Conservation (phyloP, 805 yeast genomes). For the Kregervanrija fluxuum region DNA sequence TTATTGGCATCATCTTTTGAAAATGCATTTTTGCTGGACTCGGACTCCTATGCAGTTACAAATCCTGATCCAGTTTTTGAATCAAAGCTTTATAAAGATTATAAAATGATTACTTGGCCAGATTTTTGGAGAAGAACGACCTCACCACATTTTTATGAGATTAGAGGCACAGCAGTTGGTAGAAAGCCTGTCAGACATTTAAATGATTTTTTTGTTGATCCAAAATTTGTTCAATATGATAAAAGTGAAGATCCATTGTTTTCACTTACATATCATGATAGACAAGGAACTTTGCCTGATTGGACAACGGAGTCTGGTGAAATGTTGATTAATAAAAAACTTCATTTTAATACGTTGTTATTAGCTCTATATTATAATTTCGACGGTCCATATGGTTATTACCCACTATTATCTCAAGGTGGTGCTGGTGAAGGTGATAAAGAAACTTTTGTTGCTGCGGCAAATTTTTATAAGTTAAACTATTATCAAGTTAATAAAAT, state of each 20-base stretch:
- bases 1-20: slow-evolving; percentile 67
- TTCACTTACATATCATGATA: slow-evolving; percentile 49
- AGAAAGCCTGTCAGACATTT: slow-evolving; percentile 23
- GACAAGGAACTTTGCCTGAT: slow-evolving; percentile 63
- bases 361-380: slow-evolving; percentile 53
- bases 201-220: slow-evolving; percentile 27
- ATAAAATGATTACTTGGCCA: slow-evolving; percentile 65
- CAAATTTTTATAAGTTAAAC: slow-evolving; percentile 40
- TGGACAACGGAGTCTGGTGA: slow-evolving; percentile 66
- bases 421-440: slow-evolving; percentile 75
- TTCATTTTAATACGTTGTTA: slow-evolving; percentile 47
- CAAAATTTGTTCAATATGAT: slow-evolving; percentile 25
- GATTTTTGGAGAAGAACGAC: slow-evolving; percentile 87
- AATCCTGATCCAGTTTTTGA: slow-evolving; percentile 56
- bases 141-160: slow-evolving; percentile 61
- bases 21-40: slow-evolving; percentile 63
- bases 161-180: slow-evolving; percentile 51
- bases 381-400: slow-evolving; percentile 51
- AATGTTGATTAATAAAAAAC: slow-evolving; percentile 45
- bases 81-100: slow-evolving; percentile 44
- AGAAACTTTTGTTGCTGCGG: slow-evolving; percentile 71
- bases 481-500: slow-evolving; percentile 48
- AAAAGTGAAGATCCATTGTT: slow-evolving; percentile 26
- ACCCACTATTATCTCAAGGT: slow-evolving; percentile 51
- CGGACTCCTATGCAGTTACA: slow-evolving; percentile 67